A percentile compares a stretch with the other conserved stretches of the same genome.
phyloP scores from a whole-genome alignment of 345 rosid genomes.

The Adansonia digitata region DNA sequence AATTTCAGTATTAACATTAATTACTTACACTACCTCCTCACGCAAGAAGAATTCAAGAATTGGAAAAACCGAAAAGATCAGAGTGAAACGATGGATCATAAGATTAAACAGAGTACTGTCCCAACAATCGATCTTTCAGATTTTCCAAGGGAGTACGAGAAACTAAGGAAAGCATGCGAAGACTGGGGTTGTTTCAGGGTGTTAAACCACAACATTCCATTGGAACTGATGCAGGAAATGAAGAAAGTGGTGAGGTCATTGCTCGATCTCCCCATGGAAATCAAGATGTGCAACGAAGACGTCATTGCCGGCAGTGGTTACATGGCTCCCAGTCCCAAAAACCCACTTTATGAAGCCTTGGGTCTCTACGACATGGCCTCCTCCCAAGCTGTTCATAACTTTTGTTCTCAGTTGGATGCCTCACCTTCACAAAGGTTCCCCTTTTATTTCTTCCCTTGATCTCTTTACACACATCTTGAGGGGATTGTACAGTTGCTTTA shows the following conservation, averaged over 20 bases:
- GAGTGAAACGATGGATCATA: too few relatives aligned
- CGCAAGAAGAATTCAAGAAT: too few relatives aligned
- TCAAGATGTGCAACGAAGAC: slow-evolving; percentile 50
- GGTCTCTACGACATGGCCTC: slow-evolving; percentile 73
- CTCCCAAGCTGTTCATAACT: slow-evolving; percentile 47
- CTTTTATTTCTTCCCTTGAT: too few relatives aligned
- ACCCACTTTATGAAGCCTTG: slow-evolving; percentile 80
- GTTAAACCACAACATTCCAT: slow-evolving; percentile 54
- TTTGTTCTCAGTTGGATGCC: slow-evolving; percentile 67
- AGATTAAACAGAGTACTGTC: too few relatives aligned
- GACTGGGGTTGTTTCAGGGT: slow-evolving; percentile 80
- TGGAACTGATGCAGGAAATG: slow-evolving; percentile 54
- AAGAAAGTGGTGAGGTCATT: slow-evolving; percentile 54
- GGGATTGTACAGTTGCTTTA: too few relatives aligned
- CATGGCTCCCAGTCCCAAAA: slow-evolving; percentile 40
- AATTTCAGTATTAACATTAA: too few relatives aligned
- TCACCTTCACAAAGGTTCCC: slow-evolving; percentile 62
- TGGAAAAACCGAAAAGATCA: too few relatives aligned
- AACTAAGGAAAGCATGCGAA: slow-evolving; percentile 57
- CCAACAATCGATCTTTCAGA: slow-evolving; percentile 51
- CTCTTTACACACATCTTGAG: too few relatives aligned
- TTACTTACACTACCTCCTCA: too few relatives aligned
- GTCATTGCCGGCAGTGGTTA: slow-evolving; percentile 76
- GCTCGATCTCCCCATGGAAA: slow-evolving; percentile 59
- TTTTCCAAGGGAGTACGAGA: slow-evolving; percentile 30